phyloP scores from a whole-genome alignment of 306 rosid genomes.

The Lathyrus sativus region DNA sequence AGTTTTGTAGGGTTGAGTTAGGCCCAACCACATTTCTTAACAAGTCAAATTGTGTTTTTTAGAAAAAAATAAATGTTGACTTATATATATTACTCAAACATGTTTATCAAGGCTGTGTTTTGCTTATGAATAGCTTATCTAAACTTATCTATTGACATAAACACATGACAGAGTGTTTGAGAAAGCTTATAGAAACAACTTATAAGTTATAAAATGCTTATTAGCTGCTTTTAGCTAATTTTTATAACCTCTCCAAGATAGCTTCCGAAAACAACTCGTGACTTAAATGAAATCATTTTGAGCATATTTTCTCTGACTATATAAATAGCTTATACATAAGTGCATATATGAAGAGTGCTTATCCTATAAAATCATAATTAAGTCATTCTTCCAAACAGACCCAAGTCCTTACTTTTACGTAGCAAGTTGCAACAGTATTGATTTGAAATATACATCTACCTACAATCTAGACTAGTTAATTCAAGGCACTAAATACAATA shows the following conservation, averaged over 20 bases:
- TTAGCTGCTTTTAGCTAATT: neutral
- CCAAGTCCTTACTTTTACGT: conserved; percentile 10
- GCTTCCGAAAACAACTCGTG: neutral
- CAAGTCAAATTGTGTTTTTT: conserved; percentile 9
- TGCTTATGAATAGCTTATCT: neutral
- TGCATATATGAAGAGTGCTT: neutral
- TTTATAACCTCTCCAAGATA: neutral
- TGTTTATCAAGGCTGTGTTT: conserved; percentile 19
- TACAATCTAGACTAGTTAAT: neutral
- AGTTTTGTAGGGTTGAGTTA: too few relatives aligned
- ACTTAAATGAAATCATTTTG: neutral
- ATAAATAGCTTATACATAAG: neutral
- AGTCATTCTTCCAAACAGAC: neutral
- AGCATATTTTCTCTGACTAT: neutral
- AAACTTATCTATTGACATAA: neutral
- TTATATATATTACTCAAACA: neutral
- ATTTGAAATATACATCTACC: neutral
- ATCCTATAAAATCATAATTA: neutral
- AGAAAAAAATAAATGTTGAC: neutral
- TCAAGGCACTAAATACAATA: conserved; percentile 14
- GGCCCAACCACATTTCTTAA: too few relatives aligned
- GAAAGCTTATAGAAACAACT: neutral
- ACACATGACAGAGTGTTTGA: neutral
- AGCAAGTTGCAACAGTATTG: conserved; percentile 4
- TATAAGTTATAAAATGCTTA: neutral